A percentile compares a stretch with the other conserved stretches of the same genome.
phyloP scores from a whole-genome alignment of 148 eudicot species.

The Salicornia ramosissima region DNA sequence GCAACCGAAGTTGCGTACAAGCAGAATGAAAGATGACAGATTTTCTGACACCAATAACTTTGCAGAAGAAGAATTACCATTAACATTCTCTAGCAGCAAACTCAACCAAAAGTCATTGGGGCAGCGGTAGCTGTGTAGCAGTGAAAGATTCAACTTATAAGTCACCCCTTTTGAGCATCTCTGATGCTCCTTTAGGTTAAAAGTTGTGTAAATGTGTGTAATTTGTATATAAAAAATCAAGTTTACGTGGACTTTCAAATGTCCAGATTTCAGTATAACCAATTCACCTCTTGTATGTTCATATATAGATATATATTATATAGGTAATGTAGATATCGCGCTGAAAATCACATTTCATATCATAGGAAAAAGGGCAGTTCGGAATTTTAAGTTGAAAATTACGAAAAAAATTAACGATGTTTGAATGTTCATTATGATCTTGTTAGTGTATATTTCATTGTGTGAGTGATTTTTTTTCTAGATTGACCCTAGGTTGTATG shows the following conservation, averaged over 20 bases:
- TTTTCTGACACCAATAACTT: conserved; percentile 4
- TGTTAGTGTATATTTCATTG: too few relatives aligned
- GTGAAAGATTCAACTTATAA: neutral
- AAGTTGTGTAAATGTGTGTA: neutral
- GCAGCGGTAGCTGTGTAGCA: neutral
- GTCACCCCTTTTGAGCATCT: neutral
- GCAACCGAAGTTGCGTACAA: conserved; percentile 1
- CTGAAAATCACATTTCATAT: too few relatives aligned
- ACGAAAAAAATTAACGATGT: too few relatives aligned
- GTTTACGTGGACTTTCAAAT: neutral
- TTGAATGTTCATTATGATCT: too few relatives aligned
- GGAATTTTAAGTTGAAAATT: too few relatives aligned
- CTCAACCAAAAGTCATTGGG: conserved; percentile 16
- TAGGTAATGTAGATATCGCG: too few relatives aligned
- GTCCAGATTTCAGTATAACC: neutral
- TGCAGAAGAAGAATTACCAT: conserved; percentile 36
- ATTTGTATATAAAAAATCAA: neutral
- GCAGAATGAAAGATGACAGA: neutral
- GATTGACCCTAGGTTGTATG: too few relatives aligned
- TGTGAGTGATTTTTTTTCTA: too few relatives aligned
- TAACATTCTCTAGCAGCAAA: conserved; percentile 57
- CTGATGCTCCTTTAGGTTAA: neutral
- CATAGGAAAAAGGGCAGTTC: too few relatives aligned
- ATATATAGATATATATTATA: too few relatives aligned
- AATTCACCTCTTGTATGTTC: too few relatives aligned